Base-by-base conservation (phyloP, 345 rosid genomes). In the Geranium brycei region DNA sequence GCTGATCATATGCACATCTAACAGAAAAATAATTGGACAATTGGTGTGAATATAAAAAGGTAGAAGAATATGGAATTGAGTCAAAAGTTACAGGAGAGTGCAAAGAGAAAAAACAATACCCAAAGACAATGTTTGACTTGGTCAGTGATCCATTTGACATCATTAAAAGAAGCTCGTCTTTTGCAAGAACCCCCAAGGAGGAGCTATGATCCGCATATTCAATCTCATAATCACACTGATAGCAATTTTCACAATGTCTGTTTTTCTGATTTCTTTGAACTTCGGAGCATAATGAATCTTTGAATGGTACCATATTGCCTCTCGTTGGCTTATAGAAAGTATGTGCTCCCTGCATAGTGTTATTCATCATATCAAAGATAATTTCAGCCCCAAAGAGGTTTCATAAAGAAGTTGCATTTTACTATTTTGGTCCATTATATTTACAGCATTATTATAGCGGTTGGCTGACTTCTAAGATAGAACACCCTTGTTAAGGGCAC, bases 1-100 rank as follows among this genome's bases (percentile, higher is more conserved):
- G 98, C 73, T 92, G 98, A 80, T 92, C 95, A 79, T 89, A 92
- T 61, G 88, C 98, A 65, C 98, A 92, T 81, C 98, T 91, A 68
- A 66, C 69, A 64, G 63, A 65, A 62, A 71, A 28, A 47, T 5
- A 70, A 51, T 62, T 64, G 58, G 59, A 62, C 62, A 75, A 30
- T 65, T 56, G 57, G 18, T 19, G 16, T 51, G 16, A 13, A 17
- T 3, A 59, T 15, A 14, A 16, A 35, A 4, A 40, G 32, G 23
- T 56, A 23, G 6, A 30, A 53, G 59, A 59, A 6, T 4, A 64
- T 18, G 3, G 17, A 35, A 19, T 12, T 16, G 32, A 68, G 61
- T 60, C 32, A n/a, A 15, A 17, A 41, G 30, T 31, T 14, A 40
- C 56, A 61, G 0, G 1, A 61, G 65, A 66, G 5, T 4, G 41